Evolutionary conservation across 805 yeast species (phyloP), one percentile per base, ranked within the genome.

Genomic region (Isabelozyma pseudorhagii): DNA sequence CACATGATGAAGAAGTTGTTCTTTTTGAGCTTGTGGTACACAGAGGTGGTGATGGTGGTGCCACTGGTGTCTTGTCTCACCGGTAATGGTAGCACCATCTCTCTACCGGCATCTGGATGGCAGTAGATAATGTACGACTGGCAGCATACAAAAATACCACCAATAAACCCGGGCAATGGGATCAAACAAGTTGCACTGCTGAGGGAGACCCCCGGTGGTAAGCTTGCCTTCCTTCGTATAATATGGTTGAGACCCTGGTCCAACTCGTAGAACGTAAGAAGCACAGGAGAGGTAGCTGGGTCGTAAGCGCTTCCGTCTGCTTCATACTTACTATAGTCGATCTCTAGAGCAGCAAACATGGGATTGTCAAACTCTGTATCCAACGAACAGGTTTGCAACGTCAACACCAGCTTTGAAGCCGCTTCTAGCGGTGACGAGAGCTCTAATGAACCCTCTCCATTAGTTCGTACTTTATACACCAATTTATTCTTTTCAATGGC

Each of bases 341-440:
- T 68, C 60, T 93, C 98, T 7, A 94, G 67, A 0, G 92, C 78
- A 0, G 90, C 96, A 77, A 92, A 93, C 8, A 82, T 62, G 0
- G 98, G 98, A 59, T 90, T 91, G 15, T 87, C 94, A 63, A 77
- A 85, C 0, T 85, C 88, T 2, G 85, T 86, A 61, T 91, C 96
- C 44, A 93, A 61, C 0, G 87, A 85, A 14, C 79, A 66, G 2
- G 84, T 58, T 13, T 65, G 65, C 31, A 86, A 69, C 0, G 91
- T 82, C 8, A 90, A 60, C 0, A 68, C 57, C 31, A 73, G 67
- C 5, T 82, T 72, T 28, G 80, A 68, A 42, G 75, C 73, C 1
- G 87, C 84, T 54, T 89, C 96, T 44, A 91, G 64, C 0, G 97
- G 97, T 0, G 96, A 82, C 2, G 88, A 79, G 1, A 89, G 68